These are phyloP conservation scores for Ampelocalamus luodianensis DNA, from an alignment of 176 grass and related monocot genomes.

Conservation along the genomic window DNA sequence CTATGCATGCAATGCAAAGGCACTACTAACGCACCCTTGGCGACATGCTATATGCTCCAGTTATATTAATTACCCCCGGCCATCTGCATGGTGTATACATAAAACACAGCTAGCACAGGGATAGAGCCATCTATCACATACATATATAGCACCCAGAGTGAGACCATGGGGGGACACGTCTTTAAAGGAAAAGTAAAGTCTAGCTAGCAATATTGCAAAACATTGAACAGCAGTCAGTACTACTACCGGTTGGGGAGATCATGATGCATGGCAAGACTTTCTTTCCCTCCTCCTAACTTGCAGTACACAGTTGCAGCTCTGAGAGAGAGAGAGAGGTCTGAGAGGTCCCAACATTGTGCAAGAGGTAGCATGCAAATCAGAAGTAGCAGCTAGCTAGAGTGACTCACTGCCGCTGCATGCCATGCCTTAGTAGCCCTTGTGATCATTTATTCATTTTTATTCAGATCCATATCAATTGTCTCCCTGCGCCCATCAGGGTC, in stretches of 20 bases:
- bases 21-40: background rate
- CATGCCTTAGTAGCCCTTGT: conserved; percentile 18
- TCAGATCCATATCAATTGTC: conserved; percentile 67
- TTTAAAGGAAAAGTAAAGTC: conserved; percentile 48
- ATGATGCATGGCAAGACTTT: conserved; percentile 54
- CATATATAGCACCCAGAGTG: too few relatives aligned
- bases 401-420: background rate
- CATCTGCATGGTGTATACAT: background rate
- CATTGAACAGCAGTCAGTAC: conserved; percentile 24
- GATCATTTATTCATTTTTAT: conserved; percentile 38
- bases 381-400: background rate
- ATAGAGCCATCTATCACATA: conserved; percentile 15
- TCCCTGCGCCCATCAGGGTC: conserved; percentile 42
- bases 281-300: background rate
- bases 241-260: conserved; percentile 16
- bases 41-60: background rate
- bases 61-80: background rate
- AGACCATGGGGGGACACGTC: conserved; percentile 23
- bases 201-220: conserved; percentile 27
- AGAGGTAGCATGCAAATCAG: conserved; percentile 1
- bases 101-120: background rate
- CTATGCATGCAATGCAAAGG: conserved; percentile 32
- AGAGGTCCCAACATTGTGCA: conserved; percentile 13
- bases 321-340: background rate
- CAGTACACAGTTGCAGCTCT: conserved; percentile 15